phyloP scores from a whole-genome alignment of 2,329 filamentous ascomycete genomes.

The Colletotrichum tamarilloi region DNA sequence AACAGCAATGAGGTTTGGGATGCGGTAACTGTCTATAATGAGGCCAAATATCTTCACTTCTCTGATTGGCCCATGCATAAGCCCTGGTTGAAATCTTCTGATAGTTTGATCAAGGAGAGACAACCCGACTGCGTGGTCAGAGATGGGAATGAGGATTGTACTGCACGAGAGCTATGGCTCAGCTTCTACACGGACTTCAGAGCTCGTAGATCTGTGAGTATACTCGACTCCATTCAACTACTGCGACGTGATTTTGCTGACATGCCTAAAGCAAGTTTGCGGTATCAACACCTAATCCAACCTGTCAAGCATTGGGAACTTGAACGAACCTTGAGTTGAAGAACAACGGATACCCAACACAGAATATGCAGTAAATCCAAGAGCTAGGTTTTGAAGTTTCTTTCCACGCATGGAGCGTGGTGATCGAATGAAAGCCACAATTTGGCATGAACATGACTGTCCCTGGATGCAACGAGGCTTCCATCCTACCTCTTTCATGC shows the following conservation, averaged over 20 bases:
- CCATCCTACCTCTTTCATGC: too few relatives aligned
- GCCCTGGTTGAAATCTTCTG: constrained; percentile 33
- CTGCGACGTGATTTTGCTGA: neutral
- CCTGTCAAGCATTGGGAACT: neutral
- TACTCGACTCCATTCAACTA: neutral
- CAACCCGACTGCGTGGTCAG: constrained; percentile 22
- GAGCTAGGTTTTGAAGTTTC: too few relatives aligned
- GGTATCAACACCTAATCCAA: neutral
- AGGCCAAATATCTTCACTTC: constrained; percentile 68
- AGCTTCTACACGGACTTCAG: constrained; percentile 35
- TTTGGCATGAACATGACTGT: too few relatives aligned
- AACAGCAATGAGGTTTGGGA: constrained; percentile 63
- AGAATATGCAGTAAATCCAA: too few relatives aligned
- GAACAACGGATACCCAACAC: too few relatives aligned
- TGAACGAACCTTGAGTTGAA: too few relatives aligned
- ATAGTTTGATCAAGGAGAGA: constrained; percentile 10
- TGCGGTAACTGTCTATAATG: constrained; percentile 59
- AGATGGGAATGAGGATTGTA: constrained; percentile 24
- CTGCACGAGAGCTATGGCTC: constrained; percentile 30
- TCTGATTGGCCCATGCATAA: constrained; percentile 40
- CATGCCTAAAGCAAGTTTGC: neutral
- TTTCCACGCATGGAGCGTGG: too few relatives aligned
- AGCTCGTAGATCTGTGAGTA: constrained; percentile 24
- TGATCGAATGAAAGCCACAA: too few relatives aligned
- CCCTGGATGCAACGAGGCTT: too few relatives aligned